These are phyloP conservation scores for Cubamyces lactineus DNA, from an alignment of 768 basidiomycete species.

Conservation along the genomic window DNA sequence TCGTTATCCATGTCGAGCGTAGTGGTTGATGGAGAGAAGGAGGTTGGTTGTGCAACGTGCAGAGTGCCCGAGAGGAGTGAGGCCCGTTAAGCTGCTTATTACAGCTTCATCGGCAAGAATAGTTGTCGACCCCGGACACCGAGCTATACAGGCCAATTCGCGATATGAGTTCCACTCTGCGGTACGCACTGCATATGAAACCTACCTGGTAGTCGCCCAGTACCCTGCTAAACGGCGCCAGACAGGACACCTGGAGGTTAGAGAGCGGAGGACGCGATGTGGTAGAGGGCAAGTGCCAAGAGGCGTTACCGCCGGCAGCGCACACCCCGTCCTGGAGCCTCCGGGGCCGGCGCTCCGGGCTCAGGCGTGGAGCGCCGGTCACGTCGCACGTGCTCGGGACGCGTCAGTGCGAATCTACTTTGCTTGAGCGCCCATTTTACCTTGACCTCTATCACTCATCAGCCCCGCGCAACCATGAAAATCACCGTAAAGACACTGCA, in stretches of 20 bases:
- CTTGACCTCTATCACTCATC: conserved; percentile 24
- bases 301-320: conserved; percentile 11
- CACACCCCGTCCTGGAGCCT: not conserved
- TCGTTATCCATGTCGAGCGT: conserved; percentile 51
- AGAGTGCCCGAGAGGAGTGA: conserved; percentile 14
- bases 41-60: conserved; percentile 13
- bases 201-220: not conserved
- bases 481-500: conserved; percentile 95
- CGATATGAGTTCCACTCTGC: not conserved
- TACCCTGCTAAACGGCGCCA: too few species aligned
- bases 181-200: not conserved
- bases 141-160: conserved; percentile 1
- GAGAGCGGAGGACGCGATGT: conserved; percentile 1
- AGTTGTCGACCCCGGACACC: conserved; percentile 7
- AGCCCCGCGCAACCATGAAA: conserved; percentile 60
- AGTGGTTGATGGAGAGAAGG: conserved; percentile 22
- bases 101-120: conserved; percentile 9
- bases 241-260: not conserved
- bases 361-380: conserved; percentile 7
- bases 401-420: conserved; percentile 25
- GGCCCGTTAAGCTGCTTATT: conserved; percentile 13
- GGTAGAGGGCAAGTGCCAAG: not conserved
- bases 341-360: not conserved
- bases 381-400: conserved; percentile 28
- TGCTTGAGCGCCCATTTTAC: conserved; percentile 14